Evolutionary conservation across 192 early-diverging fungal species (phyloP).

Genomic region (Irineochytrium annulatum): DNA sequence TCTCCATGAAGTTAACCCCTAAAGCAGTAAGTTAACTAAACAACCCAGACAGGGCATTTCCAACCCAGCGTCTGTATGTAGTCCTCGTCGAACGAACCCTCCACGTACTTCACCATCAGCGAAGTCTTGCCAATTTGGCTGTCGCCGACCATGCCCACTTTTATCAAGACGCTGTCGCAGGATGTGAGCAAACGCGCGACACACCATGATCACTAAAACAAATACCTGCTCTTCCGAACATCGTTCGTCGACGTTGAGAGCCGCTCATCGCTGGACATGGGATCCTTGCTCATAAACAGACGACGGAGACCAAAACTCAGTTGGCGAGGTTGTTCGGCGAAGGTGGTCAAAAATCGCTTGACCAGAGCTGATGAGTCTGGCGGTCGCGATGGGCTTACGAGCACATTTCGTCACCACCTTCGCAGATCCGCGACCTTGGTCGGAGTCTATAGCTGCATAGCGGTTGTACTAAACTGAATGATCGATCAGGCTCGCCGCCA

Average conservation of each 20-base stretch:
- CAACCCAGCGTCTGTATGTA: conserved; percentile 92
- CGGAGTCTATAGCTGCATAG: background rate
- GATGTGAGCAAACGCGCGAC: background rate
- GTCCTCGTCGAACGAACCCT: conserved; percentile 90
- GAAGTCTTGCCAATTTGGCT: conserved; percentile 94
- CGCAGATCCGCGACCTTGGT: background rate
- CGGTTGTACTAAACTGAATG: background rate
- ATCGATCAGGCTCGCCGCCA: background rate
- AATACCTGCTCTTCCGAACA: conserved; percentile 5
- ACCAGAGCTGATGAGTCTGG: too few species aligned
- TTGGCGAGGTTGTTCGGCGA: too few species aligned
- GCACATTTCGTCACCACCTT: background rate
- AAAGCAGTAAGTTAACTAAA: conserved; percentile 6
- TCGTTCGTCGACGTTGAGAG: too few species aligned
- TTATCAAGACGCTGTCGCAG: conserved; percentile 80
- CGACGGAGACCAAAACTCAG: too few species aligned
- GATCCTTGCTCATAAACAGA: too few species aligned
- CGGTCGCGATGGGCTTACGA: too few species aligned
- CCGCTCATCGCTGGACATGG: too few species aligned
- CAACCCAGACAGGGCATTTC: conserved; percentile 10
- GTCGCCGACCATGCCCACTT: conserved; percentile 95
- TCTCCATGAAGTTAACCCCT: conserved; percentile 97
- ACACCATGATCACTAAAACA: background rate
- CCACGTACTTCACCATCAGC: conserved; percentile 97
- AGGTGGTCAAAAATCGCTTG: too few species aligned